Conservation (phyloP, 2,329 filamentous ascomycete genomes). For the Phialophora macrospora region DNA sequence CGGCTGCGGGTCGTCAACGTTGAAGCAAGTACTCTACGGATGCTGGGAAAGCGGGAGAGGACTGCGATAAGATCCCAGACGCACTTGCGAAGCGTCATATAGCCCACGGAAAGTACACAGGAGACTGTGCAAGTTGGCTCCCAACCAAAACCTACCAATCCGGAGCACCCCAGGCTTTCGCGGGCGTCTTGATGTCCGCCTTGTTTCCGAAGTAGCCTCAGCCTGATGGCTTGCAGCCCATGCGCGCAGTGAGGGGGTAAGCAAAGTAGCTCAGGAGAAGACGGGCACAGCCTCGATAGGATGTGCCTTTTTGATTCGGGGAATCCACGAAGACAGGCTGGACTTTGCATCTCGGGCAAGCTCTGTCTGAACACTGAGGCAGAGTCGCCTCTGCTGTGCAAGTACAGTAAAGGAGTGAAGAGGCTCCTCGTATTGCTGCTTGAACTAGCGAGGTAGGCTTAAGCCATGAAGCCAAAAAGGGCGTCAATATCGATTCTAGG, state of each 20-base stretch:
- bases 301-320: neutral
- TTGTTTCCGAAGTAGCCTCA: neutral
- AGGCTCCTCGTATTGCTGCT: neutral
- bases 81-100: neutral
- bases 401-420: neutral
- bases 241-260: neutral
- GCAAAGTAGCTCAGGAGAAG: neutral
- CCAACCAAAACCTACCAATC: neutral
- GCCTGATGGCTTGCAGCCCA: neutral
- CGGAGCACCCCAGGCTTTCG: neutral
- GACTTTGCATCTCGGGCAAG: neutral
- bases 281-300: neutral
- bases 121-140: neutral
- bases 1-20: neutral
- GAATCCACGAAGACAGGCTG: neutral
- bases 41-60: neutral
- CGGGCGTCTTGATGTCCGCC: neutral
- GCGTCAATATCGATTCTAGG: neutral
- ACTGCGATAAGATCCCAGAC: neutral
- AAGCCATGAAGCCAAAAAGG: neutral
- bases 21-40: neutral
- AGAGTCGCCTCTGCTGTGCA: neutral
- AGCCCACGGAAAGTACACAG: neutral
- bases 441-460: neutral
- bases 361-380: neutral